Percentiles rank a stretch among this genome's conserved stretches.
These are phyloP conservation scores for Eucalyptus erythrocorys DNA, from an alignment of 345 rosid species.

Conservation along the genomic window DNA sequence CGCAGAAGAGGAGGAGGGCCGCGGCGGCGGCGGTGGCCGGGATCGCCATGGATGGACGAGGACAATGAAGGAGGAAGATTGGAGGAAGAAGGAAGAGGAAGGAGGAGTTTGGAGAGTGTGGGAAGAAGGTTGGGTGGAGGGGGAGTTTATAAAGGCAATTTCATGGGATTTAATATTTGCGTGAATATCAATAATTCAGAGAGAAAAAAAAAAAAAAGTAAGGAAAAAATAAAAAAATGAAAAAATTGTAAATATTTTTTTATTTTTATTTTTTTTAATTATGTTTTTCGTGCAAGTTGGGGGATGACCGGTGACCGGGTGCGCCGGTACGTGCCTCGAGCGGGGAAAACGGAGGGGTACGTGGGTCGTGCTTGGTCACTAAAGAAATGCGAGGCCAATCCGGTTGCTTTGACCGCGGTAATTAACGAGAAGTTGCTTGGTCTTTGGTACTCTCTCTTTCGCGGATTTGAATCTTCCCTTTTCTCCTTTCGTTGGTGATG, in stretches of 20 bases:
- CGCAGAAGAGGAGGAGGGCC: neutral
- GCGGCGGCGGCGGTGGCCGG: neutral
- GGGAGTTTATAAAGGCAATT: neutral
- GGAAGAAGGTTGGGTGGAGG: neutral
- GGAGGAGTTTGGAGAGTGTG: neutral
- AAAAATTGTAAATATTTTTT: neutral
- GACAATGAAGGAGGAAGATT: neutral
- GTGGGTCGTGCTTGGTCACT: neutral
- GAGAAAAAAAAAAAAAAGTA: neutral
- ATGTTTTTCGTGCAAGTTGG: neutral
- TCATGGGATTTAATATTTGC: neutral
- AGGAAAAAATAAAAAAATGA: neutral
- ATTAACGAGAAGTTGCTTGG: neutral
- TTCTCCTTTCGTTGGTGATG: neutral
- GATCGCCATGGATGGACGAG: neutral
- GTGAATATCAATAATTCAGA: neutral
- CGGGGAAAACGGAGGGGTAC: neutral
- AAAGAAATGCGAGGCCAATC: neutral
- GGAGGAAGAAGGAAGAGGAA: neutral
- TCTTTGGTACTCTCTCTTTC: neutral
- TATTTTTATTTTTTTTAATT: fast-evolving
- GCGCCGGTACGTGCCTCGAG: neutral
- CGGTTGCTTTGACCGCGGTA: neutral
- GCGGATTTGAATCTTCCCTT: neutral
- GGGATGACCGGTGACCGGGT: neutral